A percentile compares a stretch with the other conserved stretches of the same genome.
Evolutionary conservation across 2,329 filamentous ascomycete genomes (phyloP).

Genomic region (Phaeophleospora eucalypticola): DNA sequence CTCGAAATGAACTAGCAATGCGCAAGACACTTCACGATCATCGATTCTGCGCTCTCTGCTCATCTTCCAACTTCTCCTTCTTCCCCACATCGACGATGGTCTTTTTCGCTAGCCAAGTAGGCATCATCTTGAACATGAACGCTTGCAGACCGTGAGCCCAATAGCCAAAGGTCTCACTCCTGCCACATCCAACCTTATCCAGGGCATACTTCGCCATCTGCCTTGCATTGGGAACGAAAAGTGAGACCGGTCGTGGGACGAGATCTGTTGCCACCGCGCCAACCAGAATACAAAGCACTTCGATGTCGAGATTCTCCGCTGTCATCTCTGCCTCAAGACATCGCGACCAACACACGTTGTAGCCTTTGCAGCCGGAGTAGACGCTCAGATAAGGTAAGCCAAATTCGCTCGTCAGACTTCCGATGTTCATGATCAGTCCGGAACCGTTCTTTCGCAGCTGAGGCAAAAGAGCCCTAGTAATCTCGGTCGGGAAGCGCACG

Average conservation of each 20-base stretch:
- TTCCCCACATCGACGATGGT: slow-evolving; percentile 9
- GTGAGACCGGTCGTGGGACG: slow-evolving; percentile 8
- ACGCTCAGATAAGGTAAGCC: slow-evolving; percentile 46
- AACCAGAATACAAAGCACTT: slow-evolving; percentile 30
- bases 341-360: slow-evolving; percentile 39
- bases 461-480: slow-evolving; percentile 48
- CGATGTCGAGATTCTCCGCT: slow-evolving; percentile 35
- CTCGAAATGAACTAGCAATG: no score
- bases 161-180: slow-evolving; percentile 19
- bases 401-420: slow-evolving; percentile 41
- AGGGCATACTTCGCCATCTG: slow-evolving; percentile 20
- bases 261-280: slow-evolving; percentile 18
- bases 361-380: slow-evolving; percentile 48
- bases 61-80: slow-evolving; percentile 12
- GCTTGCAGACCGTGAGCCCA: slow-evolving; percentile 26
- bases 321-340: slow-evolving; percentile 43
- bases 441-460: slow-evolving; percentile 40
- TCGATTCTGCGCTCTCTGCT: not conserved
- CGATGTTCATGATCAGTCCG: slow-evolving; percentile 50
- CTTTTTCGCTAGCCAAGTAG: slow-evolving; percentile 11
- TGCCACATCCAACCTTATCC: slow-evolving; percentile 23
- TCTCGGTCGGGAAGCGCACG: slow-evolving; percentile 47
- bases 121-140: slow-evolving; percentile 17
- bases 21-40: not conserved
- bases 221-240: slow-evolving; percentile 17